Percentiles rank a stretch among this genome's conserved stretches.
phyloP scores from a whole-genome alignment of 768 basidiomycete species.

The Lyophyllum semitale region DNA sequence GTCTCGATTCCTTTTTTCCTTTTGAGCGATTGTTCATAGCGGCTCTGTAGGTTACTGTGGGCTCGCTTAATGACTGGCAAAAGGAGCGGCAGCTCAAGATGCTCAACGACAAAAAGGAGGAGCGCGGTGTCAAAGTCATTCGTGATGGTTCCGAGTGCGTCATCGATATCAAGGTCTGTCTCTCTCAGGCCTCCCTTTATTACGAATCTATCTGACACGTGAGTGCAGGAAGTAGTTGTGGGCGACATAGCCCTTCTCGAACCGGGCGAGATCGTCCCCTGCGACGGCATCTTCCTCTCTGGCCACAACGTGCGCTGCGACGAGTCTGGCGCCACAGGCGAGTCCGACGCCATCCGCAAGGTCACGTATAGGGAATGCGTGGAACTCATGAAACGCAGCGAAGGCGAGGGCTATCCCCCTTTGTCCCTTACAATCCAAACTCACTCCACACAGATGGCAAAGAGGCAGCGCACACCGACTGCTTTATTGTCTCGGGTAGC shows the following conservation, averaged over 20 bases:
- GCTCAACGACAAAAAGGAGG: slow-evolving; percentile 94
- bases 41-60: slow-evolving; percentile 70
- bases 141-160: slow-evolving; percentile 69
- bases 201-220: slow-evolving; percentile 17
- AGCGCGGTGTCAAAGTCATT: slow-evolving; percentile 84
- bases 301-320: slow-evolving; percentile 96
- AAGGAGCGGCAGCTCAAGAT: slow-evolving; percentile 94
- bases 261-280: slow-evolving; percentile 94
- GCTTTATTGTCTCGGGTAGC: slow-evolving; percentile 88
- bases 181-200: not conserved
- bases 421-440: too few relatives aligned
- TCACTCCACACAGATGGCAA: slow-evolving; percentile 28
- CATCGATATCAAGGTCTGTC: slow-evolving; percentile 75
- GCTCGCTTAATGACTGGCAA: slow-evolving; percentile 97
- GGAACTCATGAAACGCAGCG: slow-evolving; percentile 38
- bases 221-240: slow-evolving; percentile 78
- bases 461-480: slow-evolving; percentile 70
- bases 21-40: too few relatives aligned
- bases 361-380: slow-evolving; percentile 74
- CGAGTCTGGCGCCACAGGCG: slow-evolving; percentile 95
- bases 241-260: slow-evolving; percentile 92
- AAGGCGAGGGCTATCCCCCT: not conserved
- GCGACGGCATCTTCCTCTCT: slow-evolving; percentile 90
- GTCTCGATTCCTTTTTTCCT: too few relatives aligned
- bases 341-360: slow-evolving; percentile 95